phyloP scores from a whole-genome alignment of 139 green algal genomes.

The Coelastrella sp. region DNA sequence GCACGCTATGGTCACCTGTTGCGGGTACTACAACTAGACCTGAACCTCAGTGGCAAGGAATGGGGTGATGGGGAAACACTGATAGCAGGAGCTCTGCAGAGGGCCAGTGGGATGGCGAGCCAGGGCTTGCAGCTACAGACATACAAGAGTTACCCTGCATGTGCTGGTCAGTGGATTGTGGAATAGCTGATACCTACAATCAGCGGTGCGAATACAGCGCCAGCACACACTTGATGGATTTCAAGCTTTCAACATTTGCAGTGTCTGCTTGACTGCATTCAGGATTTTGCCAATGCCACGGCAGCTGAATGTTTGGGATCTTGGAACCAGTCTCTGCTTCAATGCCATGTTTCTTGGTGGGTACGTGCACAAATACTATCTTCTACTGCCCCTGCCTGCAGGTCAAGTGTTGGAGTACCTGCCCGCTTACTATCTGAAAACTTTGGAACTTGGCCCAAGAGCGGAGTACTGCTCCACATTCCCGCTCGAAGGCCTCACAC shows the following conservation, averaged over 20 bases:
- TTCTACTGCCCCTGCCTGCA: neutral
- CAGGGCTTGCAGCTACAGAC: neutral
- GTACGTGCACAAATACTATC: neutral
- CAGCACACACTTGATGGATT: neutral
- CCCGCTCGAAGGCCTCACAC: neutral
- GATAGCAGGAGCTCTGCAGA: neutral
- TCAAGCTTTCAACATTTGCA: no score
- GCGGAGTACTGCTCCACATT: conserved; percentile 25
- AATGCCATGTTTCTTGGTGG: neutral
- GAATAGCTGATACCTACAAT: neutral
- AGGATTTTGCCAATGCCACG: no score
- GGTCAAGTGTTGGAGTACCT: conserved; percentile 11
- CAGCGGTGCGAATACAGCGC: neutral
- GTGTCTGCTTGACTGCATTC: no score
- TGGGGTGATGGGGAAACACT: neutral
- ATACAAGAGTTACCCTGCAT: conserved; percentile 10
- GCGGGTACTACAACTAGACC: neutral
- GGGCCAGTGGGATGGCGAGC: neutral
- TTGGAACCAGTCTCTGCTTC: neutral
- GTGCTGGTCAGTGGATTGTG: neutral
- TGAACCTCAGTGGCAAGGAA: conserved; percentile 12
- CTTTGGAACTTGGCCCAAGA: neutral
- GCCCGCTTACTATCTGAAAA: neutral
- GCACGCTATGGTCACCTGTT: neutral
- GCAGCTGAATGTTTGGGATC: no score